Percentiles rank a stretch among this genome's conserved stretches.
Evolutionary conservation across 2,329 filamentous ascomycete genomes (phyloP).

Genomic region (Fusarium xyrophilum): DNA sequence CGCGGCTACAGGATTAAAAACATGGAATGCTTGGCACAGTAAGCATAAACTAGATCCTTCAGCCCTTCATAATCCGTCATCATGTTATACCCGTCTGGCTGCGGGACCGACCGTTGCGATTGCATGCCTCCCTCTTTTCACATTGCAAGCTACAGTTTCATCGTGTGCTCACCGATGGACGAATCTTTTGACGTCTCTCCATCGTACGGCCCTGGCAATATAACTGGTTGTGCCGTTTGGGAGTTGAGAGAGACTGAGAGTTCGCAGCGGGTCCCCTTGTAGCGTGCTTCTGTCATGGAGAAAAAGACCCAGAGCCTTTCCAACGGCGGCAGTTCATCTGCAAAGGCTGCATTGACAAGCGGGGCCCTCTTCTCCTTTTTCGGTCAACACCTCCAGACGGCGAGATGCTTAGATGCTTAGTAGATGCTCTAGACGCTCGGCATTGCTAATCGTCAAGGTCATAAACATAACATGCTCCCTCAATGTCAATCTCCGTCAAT

Average conservation of each 20-base stretch:
- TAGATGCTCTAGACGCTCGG: not conserved
- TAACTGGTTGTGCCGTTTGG: constrained; percentile 1
- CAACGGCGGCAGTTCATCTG: constrained; percentile 26
- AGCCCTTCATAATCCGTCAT: not conserved
- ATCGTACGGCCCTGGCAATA: not conserved
- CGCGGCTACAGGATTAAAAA: not conserved
- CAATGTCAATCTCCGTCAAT: constrained; percentile 19
- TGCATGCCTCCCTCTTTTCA: not conserved
- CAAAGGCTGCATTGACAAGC: constrained; percentile 19
- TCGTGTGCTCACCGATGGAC: not conserved
- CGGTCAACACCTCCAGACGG: not conserved
- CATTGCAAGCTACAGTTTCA: constrained; percentile 5
- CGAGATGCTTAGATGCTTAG: no score
- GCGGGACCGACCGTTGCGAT: constrained; percentile 1
- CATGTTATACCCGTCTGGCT: not conserved
- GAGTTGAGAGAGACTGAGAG: not conserved
- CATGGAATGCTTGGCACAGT: not conserved
- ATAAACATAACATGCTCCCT: not conserved
- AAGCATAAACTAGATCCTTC: constrained; percentile 12
- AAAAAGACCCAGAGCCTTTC: constrained; percentile 19
- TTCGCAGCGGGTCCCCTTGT: constrained; percentile 17
- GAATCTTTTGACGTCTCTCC: not conserved
- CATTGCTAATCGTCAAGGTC: not conserved
- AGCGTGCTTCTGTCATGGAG: constrained; percentile 22
- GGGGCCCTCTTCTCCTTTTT: constrained; percentile 14